A percentile compares a stretch with the other conserved stretches of the same genome.
These are phyloP conservation scores for Phialophora chinensis DNA, from an alignment of 2,329 filamentous ascomycete species.

Conservation along the genomic window DNA sequence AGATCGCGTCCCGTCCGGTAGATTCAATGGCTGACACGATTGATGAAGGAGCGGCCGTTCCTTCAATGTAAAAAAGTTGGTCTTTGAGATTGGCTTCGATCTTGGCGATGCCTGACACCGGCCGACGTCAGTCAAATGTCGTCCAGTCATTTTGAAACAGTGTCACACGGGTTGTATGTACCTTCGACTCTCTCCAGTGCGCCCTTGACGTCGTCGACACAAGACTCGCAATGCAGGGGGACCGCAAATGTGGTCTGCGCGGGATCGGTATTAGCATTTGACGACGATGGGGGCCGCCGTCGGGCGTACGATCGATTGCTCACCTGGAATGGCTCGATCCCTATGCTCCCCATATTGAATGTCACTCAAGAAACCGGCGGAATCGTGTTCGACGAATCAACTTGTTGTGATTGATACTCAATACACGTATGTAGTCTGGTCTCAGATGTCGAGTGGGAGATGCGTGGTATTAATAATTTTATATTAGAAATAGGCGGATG, in stretches of 20 bases:
- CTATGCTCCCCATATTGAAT: conserved; percentile 38
- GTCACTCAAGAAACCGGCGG: background rate
- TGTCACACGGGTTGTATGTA: conserved; percentile 43
- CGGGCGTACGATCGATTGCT: conserved; percentile 26
- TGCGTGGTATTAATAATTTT: background rate
- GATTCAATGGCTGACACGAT: conserved; percentile 88
- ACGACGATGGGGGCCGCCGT: background rate
- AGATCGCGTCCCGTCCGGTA: conserved; percentile 90
- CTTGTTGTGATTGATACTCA: background rate
- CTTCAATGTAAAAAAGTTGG: conserved; percentile 83
- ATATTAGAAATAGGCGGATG: background rate
- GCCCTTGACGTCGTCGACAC: conserved; percentile 83
- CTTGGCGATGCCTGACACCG: conserved; percentile 71
- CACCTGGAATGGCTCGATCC: conserved; percentile 56
- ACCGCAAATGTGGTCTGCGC: conserved; percentile 89
- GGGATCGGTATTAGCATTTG: background rate
- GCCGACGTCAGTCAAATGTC: conserved; percentile 19
- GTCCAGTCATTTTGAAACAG: conserved; percentile 7
- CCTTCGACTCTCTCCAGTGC: conserved; percentile 75
- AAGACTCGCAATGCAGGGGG: conserved; percentile 87
- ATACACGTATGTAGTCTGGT: background rate
- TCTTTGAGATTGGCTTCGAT: conserved; percentile 82
- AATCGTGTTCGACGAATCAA: background rate
- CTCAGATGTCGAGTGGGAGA: background rate
- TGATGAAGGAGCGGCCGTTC: conserved; percentile 85